Base-by-base conservation (phyloP, 331 rosid species). In the Quercus tomentella region DNA sequence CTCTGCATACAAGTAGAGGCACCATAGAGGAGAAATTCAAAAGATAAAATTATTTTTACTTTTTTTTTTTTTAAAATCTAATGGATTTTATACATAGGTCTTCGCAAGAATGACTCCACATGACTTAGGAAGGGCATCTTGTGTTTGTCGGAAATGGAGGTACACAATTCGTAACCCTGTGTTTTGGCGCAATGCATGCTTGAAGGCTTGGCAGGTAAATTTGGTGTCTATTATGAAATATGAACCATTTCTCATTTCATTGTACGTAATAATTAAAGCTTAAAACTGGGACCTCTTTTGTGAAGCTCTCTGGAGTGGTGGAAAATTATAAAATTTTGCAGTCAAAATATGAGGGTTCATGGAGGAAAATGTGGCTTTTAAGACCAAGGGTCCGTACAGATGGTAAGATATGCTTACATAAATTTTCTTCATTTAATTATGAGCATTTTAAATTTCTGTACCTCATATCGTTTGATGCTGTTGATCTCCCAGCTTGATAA, bases 171-270 rank as follows among this genome's bases (percentile, higher is more conserved):
- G 96, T 52, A 95, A 93, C 77, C 98, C 99, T 88, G 90, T 86
- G 63, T 90, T 91, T 82, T 95, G 98, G 99, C 96, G 98, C 83
- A 86, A 63, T 80, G 94, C 98, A 41, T 95, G 98, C 89, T 86
- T 95, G 79, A 95, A 93, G 92, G 99, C 93, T 81, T 95, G 99
- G 99, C 99, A 93, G 99, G 99, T 95, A 92, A 81, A 75, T 56
- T 71, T 82, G 56, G 63, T 77, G 17, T 77, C 41, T 35, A 72
- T 31, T 56, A 56, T 56, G 75, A 71, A 65, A 30, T 75, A 74
- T 66, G 75, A 56, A 73, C 37, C 72, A 22, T 66, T 71, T 72
- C 77, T 69, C 35, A 61, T 58, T 65, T 52, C 78, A 20, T 33
- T 80, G 75, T 69, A 22, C 70, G 62, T 51, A 72, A 67, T 9